Conservation (phyloP, 768 basidiomycete species). For the Cystofilobasidium macerans region DNA sequence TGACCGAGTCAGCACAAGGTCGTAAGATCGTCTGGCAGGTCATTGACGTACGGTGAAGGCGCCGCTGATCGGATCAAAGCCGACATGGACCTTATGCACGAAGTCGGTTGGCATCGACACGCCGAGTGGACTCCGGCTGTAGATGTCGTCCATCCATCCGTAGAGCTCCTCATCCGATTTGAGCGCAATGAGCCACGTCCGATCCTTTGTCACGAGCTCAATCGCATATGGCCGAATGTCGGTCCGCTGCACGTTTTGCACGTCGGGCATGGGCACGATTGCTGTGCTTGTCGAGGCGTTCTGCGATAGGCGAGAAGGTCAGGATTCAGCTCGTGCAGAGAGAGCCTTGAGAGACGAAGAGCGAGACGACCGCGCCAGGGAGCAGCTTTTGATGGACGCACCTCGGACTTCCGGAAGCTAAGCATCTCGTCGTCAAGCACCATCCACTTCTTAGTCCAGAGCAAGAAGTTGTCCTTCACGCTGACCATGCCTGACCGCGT, state of each 20-base stretch:
- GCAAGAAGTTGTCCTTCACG: slow-evolving; percentile 84
- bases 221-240: slow-evolving; percentile 93
- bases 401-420: slow-evolving; percentile 83
- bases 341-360: no score
- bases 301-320: slow-evolving; percentile 30
- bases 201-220: slow-evolving; percentile 71
- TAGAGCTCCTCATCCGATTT: slow-evolving; percentile 97
- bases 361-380: slow-evolving; percentile 27
- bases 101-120: slow-evolving; percentile 93
- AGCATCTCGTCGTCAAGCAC: slow-evolving; percentile 69
- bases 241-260: slow-evolving; percentile 77
- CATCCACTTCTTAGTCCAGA: slow-evolving; percentile 85
- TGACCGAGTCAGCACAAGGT: no score
- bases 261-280: slow-evolving; percentile 58
- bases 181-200: slow-evolving; percentile 62
- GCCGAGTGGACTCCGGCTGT: slow-evolving; percentile 80
- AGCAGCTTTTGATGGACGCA: slow-evolving; percentile 39
- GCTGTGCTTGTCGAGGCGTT: slow-evolving; percentile 42
- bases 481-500: slow-evolving; percentile 42
- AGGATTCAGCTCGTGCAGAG: no score
- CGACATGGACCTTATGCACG: slow-evolving; percentile 96
- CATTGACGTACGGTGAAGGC: slow-evolving; percentile 67
- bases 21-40: no score
- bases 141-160: slow-evolving; percentile 94
- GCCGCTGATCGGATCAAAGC: slow-evolving; percentile 85